phyloP scores from a whole-genome alignment of 192 early-diverging fungal species.

The Endogone sp. region DNA sequence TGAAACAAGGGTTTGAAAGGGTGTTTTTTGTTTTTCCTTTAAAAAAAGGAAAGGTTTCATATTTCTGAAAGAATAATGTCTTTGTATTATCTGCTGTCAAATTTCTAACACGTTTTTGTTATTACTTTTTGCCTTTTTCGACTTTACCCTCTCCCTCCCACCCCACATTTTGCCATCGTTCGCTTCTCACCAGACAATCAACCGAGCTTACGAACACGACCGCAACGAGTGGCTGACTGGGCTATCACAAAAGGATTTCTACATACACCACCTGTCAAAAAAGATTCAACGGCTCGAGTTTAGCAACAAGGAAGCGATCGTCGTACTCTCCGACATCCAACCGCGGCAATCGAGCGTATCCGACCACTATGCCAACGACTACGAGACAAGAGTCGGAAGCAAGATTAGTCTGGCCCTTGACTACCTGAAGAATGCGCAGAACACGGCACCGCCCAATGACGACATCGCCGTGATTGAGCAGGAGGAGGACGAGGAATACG shows the following conservation, averaged over 20 bases:
- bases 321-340: slow-evolving; percentile 27
- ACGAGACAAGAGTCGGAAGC: slow-evolving; percentile 2
- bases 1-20: no score
- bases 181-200: slow-evolving; percentile 26
- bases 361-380: slow-evolving; percentile 1
- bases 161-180: neutral
- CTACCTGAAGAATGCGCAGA: slow-evolving; percentile 25
- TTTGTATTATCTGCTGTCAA: slow-evolving; percentile 2
- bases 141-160: slow-evolving; percentile 4
- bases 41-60: no score
- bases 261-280: slow-evolving; percentile 37
- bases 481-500: slow-evolving; percentile 17
- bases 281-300: slow-evolving; percentile 37
- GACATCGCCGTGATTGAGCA: neutral
- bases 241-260: slow-evolving; percentile 41
- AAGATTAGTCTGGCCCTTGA: slow-evolving; percentile 21
- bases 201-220: slow-evolving; percentile 42
- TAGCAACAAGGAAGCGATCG: slow-evolving; percentile 38
- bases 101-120: neutral
- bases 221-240: slow-evolving; percentile 39
- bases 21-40: no score
- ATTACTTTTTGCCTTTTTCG: neutral
- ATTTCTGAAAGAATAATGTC: slow-evolving; percentile 3
- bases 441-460: neutral
- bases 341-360: neutral